Base-by-base conservation (phyloP, 2,329 filamentous ascomycete genomes). In the Pyrenophora tritici-repentis region DNA sequence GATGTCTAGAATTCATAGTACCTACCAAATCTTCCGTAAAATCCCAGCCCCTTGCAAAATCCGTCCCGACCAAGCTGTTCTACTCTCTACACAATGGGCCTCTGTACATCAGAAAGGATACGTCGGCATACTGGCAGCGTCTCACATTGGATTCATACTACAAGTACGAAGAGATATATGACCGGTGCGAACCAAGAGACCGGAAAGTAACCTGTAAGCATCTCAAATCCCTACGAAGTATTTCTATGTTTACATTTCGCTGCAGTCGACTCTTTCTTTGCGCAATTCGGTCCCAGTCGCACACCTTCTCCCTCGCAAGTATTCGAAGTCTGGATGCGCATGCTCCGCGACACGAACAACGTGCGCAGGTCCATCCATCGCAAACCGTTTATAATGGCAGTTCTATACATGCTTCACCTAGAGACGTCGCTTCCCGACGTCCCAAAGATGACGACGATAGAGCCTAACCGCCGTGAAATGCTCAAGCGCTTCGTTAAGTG, bases 71-170 rank as follows among this genome's bases (percentile, higher is more conserved):
- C 1, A 53, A 53, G 32, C n/a, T 43, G 3, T 49, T 53, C 50
- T 53, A 53, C 18, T 44, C 50, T 12, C 17, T 53, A 16, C 32
- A 53, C 31, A 53, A 49, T 33, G 40, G 40, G 16, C 50, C 39
- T 7, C 42, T 31, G 14, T 41, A 53, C 18, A 49, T 53, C 18
- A 53, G 44, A 41, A 18, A 48, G 18, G 31, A 42, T 24, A 46
- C 36, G 7, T 36, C 41, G 4, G 43, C 40, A 3, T 49, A 49
- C 32, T 49, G 44, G 39, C 50, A 49, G 9, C 14, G 47, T 44
- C 45, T 53, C 26, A 52, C 49, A 4, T 38, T 52, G 6, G 34
- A 48, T 13, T 52, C 49, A 3, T 52, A 52, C 39, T 43, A 36
- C 20, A 35, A 43, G 18, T 52, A 42, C 18, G 49, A 52, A 40